Percentiles rank a stretch among this genome's conserved stretches.
Evolutionary conservation across 352 stramenopile genomes (phyloP).

Genomic region (Pythium aquatile): DNA sequence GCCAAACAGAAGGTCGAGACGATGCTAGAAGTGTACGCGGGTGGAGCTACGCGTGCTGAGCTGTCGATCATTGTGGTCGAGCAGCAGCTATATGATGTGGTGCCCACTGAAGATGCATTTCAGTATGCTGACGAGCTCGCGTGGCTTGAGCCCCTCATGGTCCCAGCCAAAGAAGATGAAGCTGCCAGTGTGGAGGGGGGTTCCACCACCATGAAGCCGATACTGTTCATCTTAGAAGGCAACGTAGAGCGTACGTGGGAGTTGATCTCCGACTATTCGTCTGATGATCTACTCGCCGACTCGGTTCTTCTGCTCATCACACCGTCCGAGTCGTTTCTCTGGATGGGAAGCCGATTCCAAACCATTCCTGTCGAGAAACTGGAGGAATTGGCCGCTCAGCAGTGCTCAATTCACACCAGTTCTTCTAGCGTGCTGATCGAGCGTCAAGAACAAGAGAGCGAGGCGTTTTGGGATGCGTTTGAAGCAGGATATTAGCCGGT

Average conservation of each 20-base stretch:
- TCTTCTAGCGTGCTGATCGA: constrained; percentile 10
- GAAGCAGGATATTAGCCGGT: constrained; percentile 50
- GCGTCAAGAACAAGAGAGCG: constrained; percentile 38
- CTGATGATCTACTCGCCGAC: constrained; percentile 43
- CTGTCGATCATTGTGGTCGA: background rate
- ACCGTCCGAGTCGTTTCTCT: constrained; percentile 30
- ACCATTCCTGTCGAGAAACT: background rate
- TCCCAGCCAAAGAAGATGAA: background rate
- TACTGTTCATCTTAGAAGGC: constrained; percentile 43
- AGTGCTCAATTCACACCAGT: background rate
- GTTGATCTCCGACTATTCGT: constrained; percentile 56
- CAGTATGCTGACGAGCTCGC: constrained; percentile 37
- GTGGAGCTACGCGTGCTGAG: background rate
- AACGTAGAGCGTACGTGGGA: constrained; percentile 38
- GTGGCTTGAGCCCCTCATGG: constrained; percentile 21
- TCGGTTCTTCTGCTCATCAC: constrained; percentile 36
- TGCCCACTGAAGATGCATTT: constrained; percentile 29
- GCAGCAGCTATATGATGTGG: background rate
- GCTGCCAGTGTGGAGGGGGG: too few relatives aligned
- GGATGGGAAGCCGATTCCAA: constrained; percentile 30
- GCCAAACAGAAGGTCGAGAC: constrained; percentile 25
- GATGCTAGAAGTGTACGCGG: constrained; percentile 27
- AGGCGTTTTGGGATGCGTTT: constrained; percentile 61
- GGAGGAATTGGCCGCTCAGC: background rate
- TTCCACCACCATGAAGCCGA: constrained; percentile 10